Percentiles rank a stretch among this genome's conserved stretches.
phyloP scores from a whole-genome alignment of 805 yeast genomes.

The Huiozyma naganishii region DNA sequence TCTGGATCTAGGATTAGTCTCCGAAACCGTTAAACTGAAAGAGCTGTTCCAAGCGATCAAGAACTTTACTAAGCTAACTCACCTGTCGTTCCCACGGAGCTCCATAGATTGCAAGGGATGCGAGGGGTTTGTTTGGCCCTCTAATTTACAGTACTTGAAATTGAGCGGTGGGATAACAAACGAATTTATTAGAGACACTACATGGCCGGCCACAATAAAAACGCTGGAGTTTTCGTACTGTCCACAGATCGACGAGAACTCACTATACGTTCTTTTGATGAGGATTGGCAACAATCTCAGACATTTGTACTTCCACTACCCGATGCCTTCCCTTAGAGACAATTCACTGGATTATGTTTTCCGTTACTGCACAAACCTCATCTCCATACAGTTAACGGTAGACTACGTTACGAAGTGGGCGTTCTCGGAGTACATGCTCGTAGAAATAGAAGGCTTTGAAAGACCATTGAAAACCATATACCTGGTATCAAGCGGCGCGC shows the following conservation, averaged over 20 bases:
- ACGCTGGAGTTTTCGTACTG: conserved; percentile 78
- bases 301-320: conserved; percentile 63
- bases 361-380: conserved; percentile 63
- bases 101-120: conserved; percentile 59
- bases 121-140: conserved; percentile 57
- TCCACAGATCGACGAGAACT: conserved; percentile 58
- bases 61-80: conserved; percentile 51
- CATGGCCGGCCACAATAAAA: conserved; percentile 64
- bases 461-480: conserved; percentile 44
- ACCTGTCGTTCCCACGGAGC: conserved; percentile 79
- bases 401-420: conserved; percentile 55
- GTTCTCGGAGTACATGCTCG: conserved; percentile 38
- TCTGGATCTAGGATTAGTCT: conserved; percentile 73
- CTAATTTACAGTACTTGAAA: conserved; percentile 55
- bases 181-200: conserved; percentile 56
- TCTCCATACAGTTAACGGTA: conserved; percentile 55
- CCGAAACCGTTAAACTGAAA: conserved; percentile 77
- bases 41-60: conserved; percentile 70
- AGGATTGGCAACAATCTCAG: conserved; percentile 58
- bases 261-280: conserved; percentile 50
- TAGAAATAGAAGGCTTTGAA: conserved; percentile 10
- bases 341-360: conserved; percentile 67
- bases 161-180: conserved; percentile 86
- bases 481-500: conserved; percentile 75
- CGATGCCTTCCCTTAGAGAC: conserved; percentile 70